These are phyloP conservation scores for Phytopythium cucurbitacearum DNA, from an alignment of 352 stramenopile species.

Conservation along the genomic window DNA sequence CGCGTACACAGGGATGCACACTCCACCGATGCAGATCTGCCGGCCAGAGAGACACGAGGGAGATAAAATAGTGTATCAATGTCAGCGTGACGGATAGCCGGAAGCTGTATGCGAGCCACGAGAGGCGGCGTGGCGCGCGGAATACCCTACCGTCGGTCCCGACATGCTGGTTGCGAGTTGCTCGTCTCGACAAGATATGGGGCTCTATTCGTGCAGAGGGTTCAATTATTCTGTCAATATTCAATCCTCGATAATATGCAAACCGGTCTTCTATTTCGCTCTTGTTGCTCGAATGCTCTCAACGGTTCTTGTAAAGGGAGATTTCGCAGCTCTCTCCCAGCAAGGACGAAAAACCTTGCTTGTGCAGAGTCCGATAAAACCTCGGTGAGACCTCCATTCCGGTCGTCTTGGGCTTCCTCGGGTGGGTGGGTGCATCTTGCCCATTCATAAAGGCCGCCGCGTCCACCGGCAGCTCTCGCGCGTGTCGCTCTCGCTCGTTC, in stretches of 20 bases:
- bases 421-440: background rate
- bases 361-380: no score
- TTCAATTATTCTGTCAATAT: background rate
- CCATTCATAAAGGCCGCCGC: background rate
- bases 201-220: background rate
- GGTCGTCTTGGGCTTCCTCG: background rate
- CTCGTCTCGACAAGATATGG: background rate
- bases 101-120: no score
- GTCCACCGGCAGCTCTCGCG: background rate
- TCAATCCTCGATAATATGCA: no score
- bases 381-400: no score
- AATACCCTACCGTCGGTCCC: conserved; percentile 20
- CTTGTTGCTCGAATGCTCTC: conserved; percentile 9
- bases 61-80: no score
- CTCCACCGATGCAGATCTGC: conserved; percentile 76
- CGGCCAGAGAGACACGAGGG: background rate
- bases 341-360: background rate
- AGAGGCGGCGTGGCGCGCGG: no score
- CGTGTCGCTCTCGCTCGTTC: no score
- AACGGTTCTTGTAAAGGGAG: conserved; percentile 18
- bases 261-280: background rate
- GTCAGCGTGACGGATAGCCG: no score
- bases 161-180: conserved; percentile 17
- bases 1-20: conserved; percentile 78
- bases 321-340: background rate